Evolutionary conservation across 371 early-diverging fungal genomes (phyloP).

Genomic region (Mucor velutinosus): DNA sequence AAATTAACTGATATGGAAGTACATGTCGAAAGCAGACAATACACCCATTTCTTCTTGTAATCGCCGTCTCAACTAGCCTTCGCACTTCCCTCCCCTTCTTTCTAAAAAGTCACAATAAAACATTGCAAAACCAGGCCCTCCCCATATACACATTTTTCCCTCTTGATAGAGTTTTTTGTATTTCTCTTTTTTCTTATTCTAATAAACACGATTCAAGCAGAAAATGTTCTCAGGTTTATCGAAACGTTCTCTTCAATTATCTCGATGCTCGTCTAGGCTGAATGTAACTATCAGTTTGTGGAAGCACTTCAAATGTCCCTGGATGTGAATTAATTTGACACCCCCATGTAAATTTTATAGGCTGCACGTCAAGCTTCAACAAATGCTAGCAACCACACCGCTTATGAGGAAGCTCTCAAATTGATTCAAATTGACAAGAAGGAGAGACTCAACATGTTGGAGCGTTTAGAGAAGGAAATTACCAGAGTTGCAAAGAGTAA

Average conservation of each 20-base stretch:
- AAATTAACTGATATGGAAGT: conserved; percentile 77
- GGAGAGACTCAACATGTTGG: conserved; percentile 59
- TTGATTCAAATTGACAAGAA: conserved; percentile 68
- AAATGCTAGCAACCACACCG: conserved; percentile 42
- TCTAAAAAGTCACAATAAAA: background rate
- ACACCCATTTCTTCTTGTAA: conserved; percentile 77
- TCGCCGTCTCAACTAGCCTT: background rate
- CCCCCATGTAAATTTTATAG: conserved; percentile 6
- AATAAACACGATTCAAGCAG: background rate
- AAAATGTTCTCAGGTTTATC: conserved; percentile 12
- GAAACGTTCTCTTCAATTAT: conserved; percentile 12
- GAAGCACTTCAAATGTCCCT: background rate
- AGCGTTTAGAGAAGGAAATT: conserved; percentile 51
- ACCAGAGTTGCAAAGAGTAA: conserved; percentile 55
- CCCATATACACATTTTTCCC: background rate
- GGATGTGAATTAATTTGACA: background rate
- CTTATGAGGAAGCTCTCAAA: conserved; percentile 79
- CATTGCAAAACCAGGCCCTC: background rate
- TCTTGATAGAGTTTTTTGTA: background rate
- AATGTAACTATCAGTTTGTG: background rate
- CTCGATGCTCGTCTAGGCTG: conserved; percentile 11
- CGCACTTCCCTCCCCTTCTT: background rate
- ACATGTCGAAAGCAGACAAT: conserved; percentile 70
- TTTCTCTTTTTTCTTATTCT: background rate
- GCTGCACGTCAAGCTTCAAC: conserved; percentile 26